phyloP scores from a whole-genome alignment of 2,329 filamentous ascomycete genomes.

The Pestalotiopsis sp. region DNA sequence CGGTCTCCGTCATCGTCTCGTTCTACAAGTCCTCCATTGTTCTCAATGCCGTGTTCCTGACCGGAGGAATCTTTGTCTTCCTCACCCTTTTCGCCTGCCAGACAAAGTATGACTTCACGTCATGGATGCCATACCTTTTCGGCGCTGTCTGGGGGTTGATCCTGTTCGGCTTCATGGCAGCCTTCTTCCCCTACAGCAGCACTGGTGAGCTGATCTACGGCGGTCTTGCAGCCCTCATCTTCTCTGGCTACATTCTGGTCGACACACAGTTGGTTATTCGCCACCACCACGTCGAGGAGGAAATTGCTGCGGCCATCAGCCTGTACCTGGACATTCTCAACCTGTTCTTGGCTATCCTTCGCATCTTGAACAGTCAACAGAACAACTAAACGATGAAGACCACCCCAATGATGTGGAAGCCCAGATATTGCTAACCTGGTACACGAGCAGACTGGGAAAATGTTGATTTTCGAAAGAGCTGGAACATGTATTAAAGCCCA shows the following conservation, averaged over 20 bases:
- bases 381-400: conserved; percentile 61
- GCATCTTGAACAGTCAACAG: conserved; percentile 94
- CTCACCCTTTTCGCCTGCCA: conserved; percentile 92
- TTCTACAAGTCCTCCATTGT: conserved; percentile 87
- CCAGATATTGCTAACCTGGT: neutral
- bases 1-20: conserved; percentile 87
- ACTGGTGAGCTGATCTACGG: conserved; percentile 87
- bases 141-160: conserved; percentile 88
- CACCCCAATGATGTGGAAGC: neutral
- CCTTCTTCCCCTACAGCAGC: conserved; percentile 84
- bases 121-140: conserved; percentile 95
- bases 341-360: conserved; percentile 91
- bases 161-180: conserved; percentile 89
- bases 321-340: conserved; percentile 97
- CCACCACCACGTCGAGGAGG: conserved; percentile 96
- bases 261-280: conserved; percentile 96
- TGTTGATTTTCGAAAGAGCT: neutral
- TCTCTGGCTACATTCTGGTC: conserved; percentile 92
- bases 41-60: conserved; percentile 87
- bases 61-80: conserved; percentile 79
- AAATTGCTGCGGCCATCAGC: conserved; percentile 93
- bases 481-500: neutral
- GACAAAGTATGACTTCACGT: conserved; percentile 97
- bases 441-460: neutral
- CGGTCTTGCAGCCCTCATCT: conserved; percentile 80